Evolutionary conservation across 345 rosid genomes (phyloP).

Genomic region (Durio zibethinus): DNA sequence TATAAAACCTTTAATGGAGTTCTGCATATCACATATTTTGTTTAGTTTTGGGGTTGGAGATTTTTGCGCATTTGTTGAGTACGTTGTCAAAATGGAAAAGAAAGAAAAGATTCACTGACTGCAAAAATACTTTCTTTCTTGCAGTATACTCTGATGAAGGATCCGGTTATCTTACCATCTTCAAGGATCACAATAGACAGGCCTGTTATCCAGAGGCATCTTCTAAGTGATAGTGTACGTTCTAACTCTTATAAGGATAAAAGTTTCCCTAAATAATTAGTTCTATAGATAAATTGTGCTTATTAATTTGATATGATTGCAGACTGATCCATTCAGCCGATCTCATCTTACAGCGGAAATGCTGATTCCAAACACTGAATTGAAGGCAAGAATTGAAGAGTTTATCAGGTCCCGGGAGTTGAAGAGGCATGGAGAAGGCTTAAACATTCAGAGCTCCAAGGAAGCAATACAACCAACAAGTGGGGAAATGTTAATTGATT

Average conservation of each 20-base stretch:
- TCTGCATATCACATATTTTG: neutral
- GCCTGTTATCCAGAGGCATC: conserved; percentile 97
- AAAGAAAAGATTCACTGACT: neutral
- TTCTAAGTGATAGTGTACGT: conserved; percentile 78
- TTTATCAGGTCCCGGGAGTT: conserved; percentile 59
- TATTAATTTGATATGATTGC: conserved; percentile 28
- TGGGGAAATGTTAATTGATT: conserved; percentile 82
- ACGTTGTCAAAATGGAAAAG: neutral
- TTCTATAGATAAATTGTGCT: neutral
- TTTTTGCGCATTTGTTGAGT: neutral
- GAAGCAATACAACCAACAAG: conserved; percentile 63
- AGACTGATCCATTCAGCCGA: conserved; percentile 96
- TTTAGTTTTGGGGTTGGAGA: neutral
- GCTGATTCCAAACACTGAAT: conserved; percentile 69
- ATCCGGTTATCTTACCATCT: conserved; percentile 95
- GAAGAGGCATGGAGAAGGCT: conserved; percentile 56
- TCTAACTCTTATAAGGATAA: neutral
- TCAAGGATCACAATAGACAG: conserved; percentile 83
- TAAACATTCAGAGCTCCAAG: conserved; percentile 48
- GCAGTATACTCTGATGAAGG: conserved; percentile 95
- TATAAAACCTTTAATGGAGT: neutral
- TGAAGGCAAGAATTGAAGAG: conserved; percentile 84
- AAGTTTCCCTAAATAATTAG: neutral
- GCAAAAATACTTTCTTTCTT: neutral
- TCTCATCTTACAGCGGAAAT: conserved; percentile 85